These are phyloP conservation scores for Boletus edulis DNA, from an alignment of 768 basidiomycete species.

Conservation along the genomic window DNA sequence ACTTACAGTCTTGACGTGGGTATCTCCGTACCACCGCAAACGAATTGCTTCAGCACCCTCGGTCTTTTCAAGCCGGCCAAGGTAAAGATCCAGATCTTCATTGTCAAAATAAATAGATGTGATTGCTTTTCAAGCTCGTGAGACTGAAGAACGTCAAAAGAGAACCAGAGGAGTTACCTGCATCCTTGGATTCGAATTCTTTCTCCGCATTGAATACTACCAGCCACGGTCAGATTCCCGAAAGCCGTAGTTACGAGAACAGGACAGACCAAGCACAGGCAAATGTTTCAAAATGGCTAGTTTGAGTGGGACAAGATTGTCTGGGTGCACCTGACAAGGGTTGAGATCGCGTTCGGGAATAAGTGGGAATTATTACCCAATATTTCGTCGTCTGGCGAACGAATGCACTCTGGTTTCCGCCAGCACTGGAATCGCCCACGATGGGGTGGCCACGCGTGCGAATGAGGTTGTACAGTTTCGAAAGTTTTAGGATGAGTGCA, in stretches of 20 bases:
- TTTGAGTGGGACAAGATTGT: constrained; percentile 92
- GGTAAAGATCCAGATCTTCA: constrained; percentile 91
- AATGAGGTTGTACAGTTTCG: constrained; percentile 91
- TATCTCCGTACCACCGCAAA: constrained; percentile 95
- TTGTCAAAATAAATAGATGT: constrained; percentile 98
- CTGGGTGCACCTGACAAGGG: constrained; percentile 66
- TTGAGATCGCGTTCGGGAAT: constrained; percentile 2
- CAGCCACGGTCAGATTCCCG: constrained; percentile 5
- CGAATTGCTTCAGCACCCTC: constrained; percentile 98
- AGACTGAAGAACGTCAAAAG: neutral
- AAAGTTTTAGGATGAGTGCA: constrained; percentile 92
- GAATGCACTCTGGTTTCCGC: constrained; percentile 94
- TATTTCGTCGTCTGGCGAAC: constrained; percentile 99
- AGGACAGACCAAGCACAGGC: constrained; percentile 80
- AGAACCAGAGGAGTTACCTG: constrained; percentile 43
- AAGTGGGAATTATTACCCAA: constrained; percentile 62
- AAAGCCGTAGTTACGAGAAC: neutral
- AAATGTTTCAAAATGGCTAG: constrained; percentile 88
- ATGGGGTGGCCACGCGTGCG: constrained; percentile 94
- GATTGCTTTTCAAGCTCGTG: constrained; percentile 56
- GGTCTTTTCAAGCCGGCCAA: constrained; percentile 96
- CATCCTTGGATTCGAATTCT: constrained; percentile 83
- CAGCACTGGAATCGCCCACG: constrained; percentile 90
- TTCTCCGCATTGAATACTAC: constrained; percentile 92
- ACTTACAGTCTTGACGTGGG: constrained; percentile 71